phyloP scores from a whole-genome alignment of 441 rosid genomes.

The Adansonia gregorii region DNA sequence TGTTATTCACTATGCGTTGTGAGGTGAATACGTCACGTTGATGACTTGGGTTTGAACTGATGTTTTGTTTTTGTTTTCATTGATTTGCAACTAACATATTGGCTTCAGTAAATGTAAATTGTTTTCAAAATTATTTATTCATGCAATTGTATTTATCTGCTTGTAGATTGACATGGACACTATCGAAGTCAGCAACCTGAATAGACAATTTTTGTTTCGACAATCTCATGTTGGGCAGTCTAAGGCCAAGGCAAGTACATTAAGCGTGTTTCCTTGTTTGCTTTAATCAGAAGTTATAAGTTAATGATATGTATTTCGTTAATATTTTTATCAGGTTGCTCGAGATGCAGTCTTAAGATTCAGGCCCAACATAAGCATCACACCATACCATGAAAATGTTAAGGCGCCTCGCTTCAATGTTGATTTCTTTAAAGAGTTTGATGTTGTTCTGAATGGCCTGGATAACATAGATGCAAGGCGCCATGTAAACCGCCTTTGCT shows the following conservation, averaged over 20 bases:
- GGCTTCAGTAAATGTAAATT: neutral
- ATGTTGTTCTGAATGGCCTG: conserved; percentile 91
- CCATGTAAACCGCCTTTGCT: conserved; percentile 95
- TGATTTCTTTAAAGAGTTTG: conserved; percentile 90
- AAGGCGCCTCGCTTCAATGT: conserved; percentile 79
- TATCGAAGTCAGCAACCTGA: conserved; percentile 98
- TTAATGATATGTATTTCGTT: conserved; percentile 10
- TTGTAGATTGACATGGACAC: conserved; percentile 98
- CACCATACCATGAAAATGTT: conserved; percentile 87
- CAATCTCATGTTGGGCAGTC: conserved; percentile 95
- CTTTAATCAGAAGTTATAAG: conserved; percentile 4
- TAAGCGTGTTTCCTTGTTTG: conserved; percentile 1
- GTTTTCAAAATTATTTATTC: conserved; percentile 3
- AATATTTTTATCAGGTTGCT: conserved; percentile 68
- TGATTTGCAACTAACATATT: conserved; percentile 9
- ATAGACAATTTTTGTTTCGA: conserved; percentile 93
- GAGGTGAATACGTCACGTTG: neutral
- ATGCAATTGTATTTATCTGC: conserved; percentile 22
- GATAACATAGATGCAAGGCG: conserved; percentile 97
- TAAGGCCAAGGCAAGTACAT: conserved; percentile 77
- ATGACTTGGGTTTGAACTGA: neutral
- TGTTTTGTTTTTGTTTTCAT: neutral
- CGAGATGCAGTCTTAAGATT: conserved; percentile 93
- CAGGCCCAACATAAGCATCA: conserved; percentile 81
- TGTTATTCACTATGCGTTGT: neutral